Conservation (phyloP, 257 asterid genomes). For the Scutellaria barbata region DNA sequence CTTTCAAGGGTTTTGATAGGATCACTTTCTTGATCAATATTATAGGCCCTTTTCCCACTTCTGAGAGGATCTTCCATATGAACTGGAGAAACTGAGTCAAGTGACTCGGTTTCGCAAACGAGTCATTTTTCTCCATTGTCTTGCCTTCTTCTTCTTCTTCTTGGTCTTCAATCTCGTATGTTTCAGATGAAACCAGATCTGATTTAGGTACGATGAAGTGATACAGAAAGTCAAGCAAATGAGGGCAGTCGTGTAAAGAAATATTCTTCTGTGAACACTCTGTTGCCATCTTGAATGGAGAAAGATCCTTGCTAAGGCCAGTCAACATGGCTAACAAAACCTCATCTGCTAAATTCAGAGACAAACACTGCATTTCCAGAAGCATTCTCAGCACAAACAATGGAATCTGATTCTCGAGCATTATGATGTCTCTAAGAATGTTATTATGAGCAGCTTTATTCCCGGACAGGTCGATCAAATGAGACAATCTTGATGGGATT, state of each 20-base stretch:
- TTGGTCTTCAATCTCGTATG: conserved; percentile 28
- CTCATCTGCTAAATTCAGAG: conserved; percentile 45
- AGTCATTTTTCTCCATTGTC: not conserved
- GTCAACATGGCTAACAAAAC: conserved; percentile 41
- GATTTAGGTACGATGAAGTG: conserved; percentile 47
- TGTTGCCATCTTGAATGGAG: conserved; percentile 47
- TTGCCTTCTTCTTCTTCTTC: not conserved
- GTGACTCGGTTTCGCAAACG: conserved; percentile 24
- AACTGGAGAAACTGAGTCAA: conserved; percentile 10
- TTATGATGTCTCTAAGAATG: conserved; percentile 54
- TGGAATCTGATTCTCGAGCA: conserved; percentile 79
- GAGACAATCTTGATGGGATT: conserved; percentile 46
- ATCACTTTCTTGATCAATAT: conserved; percentile 37
- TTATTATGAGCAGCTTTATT: conserved; percentile 52
- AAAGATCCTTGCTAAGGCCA: conserved; percentile 43
- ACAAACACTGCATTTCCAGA: conserved; percentile 46
- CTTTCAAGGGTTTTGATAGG: conserved; percentile 44
- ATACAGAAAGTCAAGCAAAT: conserved; percentile 59
- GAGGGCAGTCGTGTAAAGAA: conserved; percentile 34
- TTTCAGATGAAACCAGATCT: conserved; percentile 30
- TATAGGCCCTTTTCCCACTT: conserved; percentile 34
- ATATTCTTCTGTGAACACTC: too few species aligned
- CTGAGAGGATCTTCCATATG: conserved; percentile 39
- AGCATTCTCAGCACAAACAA: conserved; percentile 51
- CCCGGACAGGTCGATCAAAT: conserved; percentile 51